Conservation (phyloP, 2,329 filamentous ascomycete genomes). For the Verticillium nonalfalfae region DNA sequence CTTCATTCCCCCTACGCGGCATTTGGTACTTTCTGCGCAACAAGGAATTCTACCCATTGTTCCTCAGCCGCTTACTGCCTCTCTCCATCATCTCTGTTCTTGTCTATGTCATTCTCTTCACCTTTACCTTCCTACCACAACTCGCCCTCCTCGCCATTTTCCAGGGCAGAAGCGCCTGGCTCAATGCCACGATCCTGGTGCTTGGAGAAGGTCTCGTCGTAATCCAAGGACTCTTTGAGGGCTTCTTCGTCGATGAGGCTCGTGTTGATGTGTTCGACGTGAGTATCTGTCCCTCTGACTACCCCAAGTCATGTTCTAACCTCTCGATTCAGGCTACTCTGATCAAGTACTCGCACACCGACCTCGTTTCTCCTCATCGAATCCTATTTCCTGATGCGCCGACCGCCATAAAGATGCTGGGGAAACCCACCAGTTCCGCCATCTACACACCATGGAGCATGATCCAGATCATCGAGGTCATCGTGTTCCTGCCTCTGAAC, state of each 20-base stretch:
- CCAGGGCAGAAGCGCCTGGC: constrained; percentile 80
- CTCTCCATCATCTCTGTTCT: constrained; percentile 75
- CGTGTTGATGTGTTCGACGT: constrained; percentile 82
- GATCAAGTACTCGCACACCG: constrained; percentile 64
- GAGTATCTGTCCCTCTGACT: constrained; percentile 21
- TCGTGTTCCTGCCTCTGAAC: constrained; percentile 75
- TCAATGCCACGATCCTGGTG: constrained; percentile 81
- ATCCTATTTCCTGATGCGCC: constrained; percentile 61
- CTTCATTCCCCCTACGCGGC: constrained; percentile 59
- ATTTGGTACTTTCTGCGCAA: constrained; percentile 76
- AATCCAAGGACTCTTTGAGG: constrained; percentile 64
- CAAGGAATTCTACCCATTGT: constrained; percentile 76
- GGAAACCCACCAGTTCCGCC: constrained; percentile 69
- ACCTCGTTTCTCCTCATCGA: constrained; percentile 62
- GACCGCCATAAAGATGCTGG: constrained; percentile 71
- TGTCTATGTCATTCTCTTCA: constrained; percentile 79
- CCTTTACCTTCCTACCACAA: constrained; percentile 83
- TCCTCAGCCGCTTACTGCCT: constrained; percentile 71
- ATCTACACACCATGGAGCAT: constrained; percentile 86
- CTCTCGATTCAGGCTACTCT: constrained; percentile 51
- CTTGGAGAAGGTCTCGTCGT: constrained; percentile 76
- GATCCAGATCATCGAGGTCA: constrained; percentile 82
- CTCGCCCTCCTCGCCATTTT: constrained; percentile 86
- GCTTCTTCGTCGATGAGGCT: constrained; percentile 74
- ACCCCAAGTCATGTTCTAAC: background rate